Base-by-base conservation (phyloP, 306 rosid species). In the Sechiopsis laciniata region DNA sequence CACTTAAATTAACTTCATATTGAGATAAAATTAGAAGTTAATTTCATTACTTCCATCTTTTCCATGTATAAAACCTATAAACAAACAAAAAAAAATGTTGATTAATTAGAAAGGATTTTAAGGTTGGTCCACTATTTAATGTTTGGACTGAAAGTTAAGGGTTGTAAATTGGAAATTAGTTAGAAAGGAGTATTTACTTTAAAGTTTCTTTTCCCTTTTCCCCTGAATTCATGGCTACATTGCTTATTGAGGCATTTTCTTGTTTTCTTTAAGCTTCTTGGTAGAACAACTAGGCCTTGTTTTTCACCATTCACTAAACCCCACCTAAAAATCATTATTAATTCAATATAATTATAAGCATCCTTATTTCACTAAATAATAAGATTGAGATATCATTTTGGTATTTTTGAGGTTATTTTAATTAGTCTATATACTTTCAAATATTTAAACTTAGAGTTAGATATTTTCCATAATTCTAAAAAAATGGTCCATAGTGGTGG, bases 171-270 rank as follows among this genome's bases (percentile, higher is more conserved):
- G 69, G 50, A 35, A 61, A 62, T 62, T 62, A 62, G 50, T 63
- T 63, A 37, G 70, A n/a, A 50, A 61, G 67, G 67, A 61, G 29
- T 4, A 19, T 68, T 68, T 68, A 10, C 73, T 68, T 68, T 68
- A 21, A 68, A 68, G 73, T 55, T 50, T 68, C 55, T 67, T 21
- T 68, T 8, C 67, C 45, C 19, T 67, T 48, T 68, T 4, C 40
- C 40, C 73, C 56, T 46, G 8, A 21, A 68, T 68, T 68, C 35
- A 68, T 68, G 56, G 13, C 21, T 48, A 68, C 73, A 68, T 68
- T 68, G 73, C 73, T 68, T 68, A 22, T 3, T 8, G 53, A 65
- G 29, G 22, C 9, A 0, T 7, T 20, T 55, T 20, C 53, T 45
- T 68, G 13, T 68, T 68, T 68, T 15, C 56, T 46, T 37, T 40